A percentile compares a stretch with the other conserved stretches of the same genome.
These are phyloP conservation scores for Diaporthe australafricana DNA, from an alignment of 2,329 filamentous ascomycete species.

Conservation along the genomic window DNA sequence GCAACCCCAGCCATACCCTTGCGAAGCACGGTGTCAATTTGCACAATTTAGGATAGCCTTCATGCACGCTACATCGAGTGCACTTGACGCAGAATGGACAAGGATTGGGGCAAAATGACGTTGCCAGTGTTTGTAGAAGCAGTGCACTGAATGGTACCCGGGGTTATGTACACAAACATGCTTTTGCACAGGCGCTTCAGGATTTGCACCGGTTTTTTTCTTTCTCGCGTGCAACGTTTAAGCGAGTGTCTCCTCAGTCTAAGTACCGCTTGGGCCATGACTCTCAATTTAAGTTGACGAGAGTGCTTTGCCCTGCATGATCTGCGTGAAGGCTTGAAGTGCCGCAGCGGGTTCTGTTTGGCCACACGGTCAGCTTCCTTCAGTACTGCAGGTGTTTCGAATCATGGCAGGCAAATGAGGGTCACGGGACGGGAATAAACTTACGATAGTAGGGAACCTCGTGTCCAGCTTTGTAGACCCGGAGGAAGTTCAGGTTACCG, in stretches of 20 bases:
- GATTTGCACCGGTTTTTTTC: not conserved
- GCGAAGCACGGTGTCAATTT: not conserved
- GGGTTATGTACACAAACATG: not conserved
- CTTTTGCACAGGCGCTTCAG: not conserved
- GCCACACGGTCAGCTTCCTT: not conserved
- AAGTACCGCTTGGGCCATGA: no score
- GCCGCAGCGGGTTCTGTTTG: constrained; percentile 32
- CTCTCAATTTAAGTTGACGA: constrained; percentile 26
- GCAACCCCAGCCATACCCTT: not conserved
- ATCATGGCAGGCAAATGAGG: not conserved
- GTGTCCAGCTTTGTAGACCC: constrained; percentile 46
- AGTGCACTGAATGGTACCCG: not conserved
- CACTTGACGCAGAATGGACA: not conserved
- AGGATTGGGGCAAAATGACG: not conserved
- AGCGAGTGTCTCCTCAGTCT: not conserved
- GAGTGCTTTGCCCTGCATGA: constrained; percentile 31
- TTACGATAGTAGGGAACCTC: constrained; percentile 38
- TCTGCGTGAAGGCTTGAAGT: constrained; percentile 37
- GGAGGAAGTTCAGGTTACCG: constrained; percentile 61
- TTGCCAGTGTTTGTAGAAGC: not conserved
- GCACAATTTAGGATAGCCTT: not conserved
- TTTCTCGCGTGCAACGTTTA: not conserved
- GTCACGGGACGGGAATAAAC: not conserved
- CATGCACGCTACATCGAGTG: not conserved
- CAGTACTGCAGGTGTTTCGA: not conserved